Base-by-base conservation (phyloP, 306 rosid species). In the Vachellia collinsii region DNA sequence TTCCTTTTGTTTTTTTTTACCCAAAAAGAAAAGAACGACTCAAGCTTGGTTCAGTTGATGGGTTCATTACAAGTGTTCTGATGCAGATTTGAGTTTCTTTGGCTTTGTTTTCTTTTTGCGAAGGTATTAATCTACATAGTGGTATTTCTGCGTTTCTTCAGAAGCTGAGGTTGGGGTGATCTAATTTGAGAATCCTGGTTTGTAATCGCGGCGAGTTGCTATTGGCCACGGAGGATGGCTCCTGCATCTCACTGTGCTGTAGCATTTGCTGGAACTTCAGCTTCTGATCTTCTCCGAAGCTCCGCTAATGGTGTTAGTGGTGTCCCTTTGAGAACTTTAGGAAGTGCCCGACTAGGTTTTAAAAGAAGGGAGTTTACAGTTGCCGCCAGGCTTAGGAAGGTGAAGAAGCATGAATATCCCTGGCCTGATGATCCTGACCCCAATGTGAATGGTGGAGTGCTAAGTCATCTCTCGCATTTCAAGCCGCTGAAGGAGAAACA, bases 401-500 rank as follows among this genome's bases (percentile, higher is more conserved):
- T n/a, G 81, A 92, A 90, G 92, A 93, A 86, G 86, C 88, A 84
- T 23, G 97, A 93, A n/a, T 84, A 90, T 78, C 98, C 99, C 11
- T 95, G 99, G 99, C 88, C 98, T 0, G 85, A 78, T 72, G 81
- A 91, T 83, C 94, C 94, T 78, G 97, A 95, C 86, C 94, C 87
- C 46, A 91, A 90, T 93, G 96, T 95, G 34, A 87, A 89, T 77
- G 98, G 97, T 37, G 97, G 98, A 70, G 75, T 88, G 70, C 87
- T 93, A 14, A 75, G 80, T 67, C 93, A 90, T 77, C 94, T 95
- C 41, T 91, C 98, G 7, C 74, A 25, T 76, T 95, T 95, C 90
- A 91, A 93, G 91, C 98, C 97, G 42, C 85, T 92, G 69, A 89
- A 88, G 14, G 93, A 88, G 84, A 90, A 90, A 88, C 94, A 81